phyloP scores from a whole-genome alignment of 2,329 filamentous ascomycete genomes.

The Paecilomyces variotii region DNA sequence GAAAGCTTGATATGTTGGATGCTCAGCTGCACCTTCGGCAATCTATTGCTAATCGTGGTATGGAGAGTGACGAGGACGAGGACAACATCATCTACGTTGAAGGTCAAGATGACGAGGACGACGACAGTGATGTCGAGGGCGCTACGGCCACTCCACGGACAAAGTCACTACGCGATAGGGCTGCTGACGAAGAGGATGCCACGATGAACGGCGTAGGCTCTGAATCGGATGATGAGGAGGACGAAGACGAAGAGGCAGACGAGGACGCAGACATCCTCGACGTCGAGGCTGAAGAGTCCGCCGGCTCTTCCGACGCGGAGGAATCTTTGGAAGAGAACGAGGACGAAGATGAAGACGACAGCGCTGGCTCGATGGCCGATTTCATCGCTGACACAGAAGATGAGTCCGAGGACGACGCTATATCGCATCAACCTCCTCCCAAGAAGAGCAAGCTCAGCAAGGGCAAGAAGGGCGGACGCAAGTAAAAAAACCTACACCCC shows the following conservation, averaged over 20 bases:
- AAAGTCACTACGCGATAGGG: conserved; percentile 30
- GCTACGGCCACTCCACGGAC: conserved; percentile 20
- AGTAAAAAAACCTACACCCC: conserved; percentile 12
- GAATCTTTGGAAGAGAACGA: conserved; percentile 53
- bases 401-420: conserved; percentile 21
- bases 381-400: conserved; percentile 42
- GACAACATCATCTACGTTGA: conserved; percentile 81
- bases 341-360: conserved; percentile 56
- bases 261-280: conserved; percentile 37
- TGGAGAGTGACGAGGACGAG: conserved; percentile 49
- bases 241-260: conserved; percentile 36
- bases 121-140: conserved; percentile 25
- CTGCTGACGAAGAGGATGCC: conserved; percentile 33
- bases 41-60: conserved; percentile 50
- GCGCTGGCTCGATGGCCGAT: conserved; percentile 42
- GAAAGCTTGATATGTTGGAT: conserved; percentile 89
- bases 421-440: conserved; percentile 18
- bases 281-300: conserved; percentile 37
- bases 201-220: conserved; percentile 31
- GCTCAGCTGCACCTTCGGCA: conserved; percentile 77
- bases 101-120: conserved; percentile 57
- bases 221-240: conserved; percentile 36
- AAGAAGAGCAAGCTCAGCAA: conserved; percentile 29
- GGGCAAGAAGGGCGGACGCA: conserved; percentile 28
- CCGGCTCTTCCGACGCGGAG: conserved; percentile 35